These are phyloP conservation scores for Penicillium paneum DNA, from an alignment of 2,329 filamentous ascomycete genomes.

Conservation along the genomic window DNA sequence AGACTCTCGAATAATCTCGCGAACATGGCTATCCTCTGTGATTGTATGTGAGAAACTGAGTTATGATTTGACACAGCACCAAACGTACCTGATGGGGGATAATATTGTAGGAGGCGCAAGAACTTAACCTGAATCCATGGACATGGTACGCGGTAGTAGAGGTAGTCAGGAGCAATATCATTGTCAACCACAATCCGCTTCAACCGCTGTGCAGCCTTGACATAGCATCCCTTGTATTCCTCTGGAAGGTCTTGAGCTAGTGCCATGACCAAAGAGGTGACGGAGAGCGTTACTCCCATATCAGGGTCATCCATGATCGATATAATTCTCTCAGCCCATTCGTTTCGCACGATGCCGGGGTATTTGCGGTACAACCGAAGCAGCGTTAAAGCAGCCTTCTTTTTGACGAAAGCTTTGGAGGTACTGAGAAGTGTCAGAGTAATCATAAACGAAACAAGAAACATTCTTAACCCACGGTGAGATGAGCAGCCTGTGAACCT, in stretches of 20 bases:
- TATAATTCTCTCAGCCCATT: conserved; percentile 97
- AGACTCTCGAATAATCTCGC: conserved; percentile 86
- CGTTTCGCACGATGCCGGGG: conserved; percentile 86
- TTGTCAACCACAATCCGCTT: conserved; percentile 89
- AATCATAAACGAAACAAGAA: conserved; percentile 36
- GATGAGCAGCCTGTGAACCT: conserved; percentile 91
- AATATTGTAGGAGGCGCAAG: conserved; percentile 87
- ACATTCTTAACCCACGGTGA: conserved; percentile 67
- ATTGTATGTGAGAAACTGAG: background rate
- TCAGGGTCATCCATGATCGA: conserved; percentile 98
- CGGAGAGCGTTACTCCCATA: conserved; percentile 88
- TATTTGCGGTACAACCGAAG: conserved; percentile 92
- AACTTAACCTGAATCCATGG: conserved; percentile 98
- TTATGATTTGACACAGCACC: background rate
- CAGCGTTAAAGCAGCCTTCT: conserved; percentile 93
- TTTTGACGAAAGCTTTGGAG: conserved; percentile 98
- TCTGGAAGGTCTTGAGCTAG: conserved; percentile 92
- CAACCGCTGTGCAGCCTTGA: conserved; percentile 84
- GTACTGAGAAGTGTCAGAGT: conserved; percentile 47
- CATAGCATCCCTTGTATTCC: conserved; percentile 88
- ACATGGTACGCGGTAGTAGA: conserved; percentile 99
- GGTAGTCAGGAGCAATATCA: conserved; percentile 84
- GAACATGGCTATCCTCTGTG: conserved; percentile 83
- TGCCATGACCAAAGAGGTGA: conserved; percentile 93
- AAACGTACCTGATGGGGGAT: conserved; percentile 77